These are phyloP conservation scores for Pisolithus albus DNA, from an alignment of 768 basidiomycete species.

Conservation along the genomic window DNA sequence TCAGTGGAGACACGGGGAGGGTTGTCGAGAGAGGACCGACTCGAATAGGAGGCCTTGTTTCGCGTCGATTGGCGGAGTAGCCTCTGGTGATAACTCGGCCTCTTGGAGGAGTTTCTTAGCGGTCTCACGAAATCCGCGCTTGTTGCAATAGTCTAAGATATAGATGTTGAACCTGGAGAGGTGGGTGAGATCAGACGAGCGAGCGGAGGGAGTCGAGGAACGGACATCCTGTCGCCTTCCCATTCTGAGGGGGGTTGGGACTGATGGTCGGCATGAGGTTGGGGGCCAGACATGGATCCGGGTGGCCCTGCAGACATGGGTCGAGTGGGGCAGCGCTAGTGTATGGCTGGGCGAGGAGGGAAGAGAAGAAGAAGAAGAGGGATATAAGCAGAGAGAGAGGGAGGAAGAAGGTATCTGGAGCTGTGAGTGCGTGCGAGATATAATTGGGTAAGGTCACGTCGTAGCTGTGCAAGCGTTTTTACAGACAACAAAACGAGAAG, in stretches of 20 bases:
- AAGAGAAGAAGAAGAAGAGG: constrained; percentile 1
- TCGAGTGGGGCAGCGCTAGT: background rate
- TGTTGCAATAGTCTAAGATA: constrained; percentile 78
- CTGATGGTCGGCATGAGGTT: constrained; percentile 5
- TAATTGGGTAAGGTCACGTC: constrained; percentile 7
- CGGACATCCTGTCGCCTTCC: constrained; percentile 83
- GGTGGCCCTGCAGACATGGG: constrained; percentile 14
- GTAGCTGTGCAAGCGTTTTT: constrained; percentile 2
- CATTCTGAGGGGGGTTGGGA: constrained; percentile 34
- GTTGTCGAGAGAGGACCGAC: constrained; percentile 33
- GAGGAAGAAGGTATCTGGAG: constrained; percentile 1
- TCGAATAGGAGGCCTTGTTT: constrained; percentile 80
- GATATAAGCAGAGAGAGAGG: background rate
- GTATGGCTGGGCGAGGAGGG: background rate
- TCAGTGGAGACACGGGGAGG: background rate
- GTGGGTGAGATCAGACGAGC: background rate
- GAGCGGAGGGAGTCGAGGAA: constrained; percentile 16
- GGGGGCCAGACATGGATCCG: constrained; percentile 19
- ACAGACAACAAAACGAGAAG: too few relatives aligned
- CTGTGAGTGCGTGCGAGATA: constrained; percentile 11
- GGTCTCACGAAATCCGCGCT: constrained; percentile 71
- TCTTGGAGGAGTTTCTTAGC: constrained; percentile 60
- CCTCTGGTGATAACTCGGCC: constrained; percentile 56
- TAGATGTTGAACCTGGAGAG: constrained; percentile 77
- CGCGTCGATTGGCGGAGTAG: constrained; percentile 74